phyloP scores from a whole-genome alignment of 208 protist genomes.

The Naegleria fowleri region DNA sequence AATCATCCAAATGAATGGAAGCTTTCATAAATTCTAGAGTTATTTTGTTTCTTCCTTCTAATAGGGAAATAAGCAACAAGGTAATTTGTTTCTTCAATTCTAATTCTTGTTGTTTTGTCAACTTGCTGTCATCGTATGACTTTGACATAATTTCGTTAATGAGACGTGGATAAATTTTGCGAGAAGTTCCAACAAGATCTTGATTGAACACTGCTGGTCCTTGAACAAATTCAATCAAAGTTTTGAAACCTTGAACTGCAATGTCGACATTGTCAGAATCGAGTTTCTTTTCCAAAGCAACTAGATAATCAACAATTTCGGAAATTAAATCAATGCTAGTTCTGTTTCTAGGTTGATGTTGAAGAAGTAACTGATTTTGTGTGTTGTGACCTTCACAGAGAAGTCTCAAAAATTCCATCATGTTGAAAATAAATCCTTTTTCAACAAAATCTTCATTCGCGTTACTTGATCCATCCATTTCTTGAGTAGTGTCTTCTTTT shows the following conservation, averaged over 20 bases:
- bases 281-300: background rate
- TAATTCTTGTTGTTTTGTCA: background rate
- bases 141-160: background rate
- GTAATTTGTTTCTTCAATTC: background rate
- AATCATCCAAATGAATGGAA: background rate
- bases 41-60: background rate
- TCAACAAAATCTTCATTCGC: background rate
- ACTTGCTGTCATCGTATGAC: background rate
- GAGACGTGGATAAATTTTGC: background rate
- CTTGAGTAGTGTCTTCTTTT: background rate
- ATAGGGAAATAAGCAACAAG: background rate
- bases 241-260: background rate
- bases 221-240: background rate
- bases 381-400: constrained; percentile 58
- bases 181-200: background rate
- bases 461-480: background rate
- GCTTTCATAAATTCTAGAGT: background rate
- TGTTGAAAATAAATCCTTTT: background rate
- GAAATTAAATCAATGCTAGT: constrained; percentile 59
- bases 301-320: constrained; percentile 10
- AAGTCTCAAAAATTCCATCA: constrained; percentile 58
- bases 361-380: constrained; percentile 55
- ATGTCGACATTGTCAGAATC: background rate
- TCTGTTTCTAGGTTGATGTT: constrained; percentile 55
- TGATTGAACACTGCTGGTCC: background rate